A percentile compares a stretch with the other conserved stretches of the same genome.
These are phyloP conservation scores for Byssoonygena ceratinophila DNA, from an alignment of 2,329 filamentous ascomycete genomes.

Conservation along the genomic window DNA sequence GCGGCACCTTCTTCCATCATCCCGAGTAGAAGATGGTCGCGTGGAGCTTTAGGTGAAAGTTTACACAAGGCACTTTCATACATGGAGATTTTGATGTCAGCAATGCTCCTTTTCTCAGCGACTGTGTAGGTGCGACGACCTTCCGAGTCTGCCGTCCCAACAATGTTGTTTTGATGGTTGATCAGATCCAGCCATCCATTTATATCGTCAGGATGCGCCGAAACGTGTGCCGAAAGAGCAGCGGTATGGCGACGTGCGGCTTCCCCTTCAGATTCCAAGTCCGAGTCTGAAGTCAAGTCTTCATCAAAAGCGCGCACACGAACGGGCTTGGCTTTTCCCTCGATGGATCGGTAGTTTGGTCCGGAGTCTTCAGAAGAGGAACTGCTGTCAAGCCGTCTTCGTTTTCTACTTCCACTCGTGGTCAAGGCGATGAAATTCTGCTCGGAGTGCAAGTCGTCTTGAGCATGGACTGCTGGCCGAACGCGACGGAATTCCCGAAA, in stretches of 20 bases:
- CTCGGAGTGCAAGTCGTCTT: slow-evolving; percentile 18
- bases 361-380: slow-evolving; percentile 27
- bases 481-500: slow-evolving; percentile 22
- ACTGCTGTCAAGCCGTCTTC: slow-evolving; percentile 28
- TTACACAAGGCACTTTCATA: slow-evolving; percentile 65
- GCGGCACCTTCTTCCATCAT: slow-evolving; percentile 64
- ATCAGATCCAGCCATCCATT: slow-evolving; percentile 70
- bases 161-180: slow-evolving; percentile 60
- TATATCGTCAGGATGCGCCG: slow-evolving; percentile 55
- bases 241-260: slow-evolving; percentile 38
- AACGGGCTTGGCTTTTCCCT: slow-evolving; percentile 48
- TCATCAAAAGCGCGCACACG: slow-evolving; percentile 38
- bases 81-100: slow-evolving; percentile 69
- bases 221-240: slow-evolving; percentile 53
- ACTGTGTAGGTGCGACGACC: slow-evolving; percentile 38
- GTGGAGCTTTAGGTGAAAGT: slow-evolving; percentile 37
- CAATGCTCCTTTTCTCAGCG: slow-evolving; percentile 57
- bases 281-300: slow-evolving; percentile 43
- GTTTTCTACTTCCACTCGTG: slow-evolving; percentile 27
- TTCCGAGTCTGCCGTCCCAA: slow-evolving; percentile 37
- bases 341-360: slow-evolving; percentile 55
- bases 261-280: slow-evolving; percentile 34
- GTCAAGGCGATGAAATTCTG: slow-evolving; percentile 29
- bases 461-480: slow-evolving; percentile 17
- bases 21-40: slow-evolving; percentile 53